Conservation (phyloP, 495 filamentous ascomycete species). For the Penicillium samsonianum region DNA sequence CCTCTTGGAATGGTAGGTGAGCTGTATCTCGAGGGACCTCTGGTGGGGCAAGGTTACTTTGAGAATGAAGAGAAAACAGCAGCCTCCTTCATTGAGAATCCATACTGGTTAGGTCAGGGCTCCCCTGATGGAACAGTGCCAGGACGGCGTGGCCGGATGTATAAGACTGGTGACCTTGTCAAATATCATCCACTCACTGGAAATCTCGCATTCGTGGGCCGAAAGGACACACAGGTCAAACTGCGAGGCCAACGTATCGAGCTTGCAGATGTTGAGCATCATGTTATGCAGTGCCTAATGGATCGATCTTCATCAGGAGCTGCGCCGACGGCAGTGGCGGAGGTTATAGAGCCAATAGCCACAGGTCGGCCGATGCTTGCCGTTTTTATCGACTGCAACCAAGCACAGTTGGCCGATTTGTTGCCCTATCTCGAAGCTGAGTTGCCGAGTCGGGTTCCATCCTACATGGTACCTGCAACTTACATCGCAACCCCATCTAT, state of each 20-base stretch:
- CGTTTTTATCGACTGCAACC: too few relatives aligned
- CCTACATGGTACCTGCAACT: too few relatives aligned
- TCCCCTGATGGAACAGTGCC: background rate
- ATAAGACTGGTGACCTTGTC: background rate
- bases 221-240: background rate
- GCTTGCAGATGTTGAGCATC: background rate
- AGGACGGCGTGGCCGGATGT: background rate
- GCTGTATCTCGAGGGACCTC: background rate
- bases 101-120: background rate
- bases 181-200: background rate
- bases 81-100: background rate
- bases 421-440: too few relatives aligned
- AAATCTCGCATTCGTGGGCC: background rate
- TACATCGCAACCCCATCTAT: too few relatives aligned
- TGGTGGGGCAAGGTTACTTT: background rate
- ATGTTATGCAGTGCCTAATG: too few relatives aligned
- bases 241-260: background rate
- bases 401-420: too few relatives aligned
- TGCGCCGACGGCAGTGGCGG: too few relatives aligned
- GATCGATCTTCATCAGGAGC: too few relatives aligned
- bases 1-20: slow-evolving; percentile 1
- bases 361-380: too few relatives aligned
- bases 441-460: too few relatives aligned
- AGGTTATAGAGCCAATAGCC: background rate
- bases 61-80: background rate